Base-by-base conservation (phyloP, 2,329 filamentous ascomycete genomes). In the Neopestalotiopsis sp. region DNA sequence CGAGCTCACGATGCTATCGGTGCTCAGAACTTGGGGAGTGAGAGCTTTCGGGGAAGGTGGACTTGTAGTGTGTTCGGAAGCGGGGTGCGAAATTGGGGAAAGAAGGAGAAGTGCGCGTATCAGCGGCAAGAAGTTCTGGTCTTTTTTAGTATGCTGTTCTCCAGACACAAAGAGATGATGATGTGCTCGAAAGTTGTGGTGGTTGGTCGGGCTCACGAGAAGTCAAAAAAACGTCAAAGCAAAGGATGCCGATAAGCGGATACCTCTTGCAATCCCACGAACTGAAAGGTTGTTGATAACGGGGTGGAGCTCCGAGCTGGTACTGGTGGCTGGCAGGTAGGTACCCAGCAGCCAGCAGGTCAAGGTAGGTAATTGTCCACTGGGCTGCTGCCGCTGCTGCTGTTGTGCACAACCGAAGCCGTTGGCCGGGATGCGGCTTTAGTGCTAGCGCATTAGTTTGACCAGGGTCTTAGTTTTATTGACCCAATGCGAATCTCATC, bases 21-120 rank as follows among this genome's bases (percentile, higher is more conserved):
- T 28, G 42, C 40, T 13, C 20, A 28, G 24, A 65, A 24, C 38
- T 45, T 38, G 34, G 34, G 10, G 34, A 38, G n/a, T 28, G 30
- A 42, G 60, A 17, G 17, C 60, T 63, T 65, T 65, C 24, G n/a
- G 62, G 42, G 42, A 65, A 45, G 38, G n/a, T 38, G 34, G 34
- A 38, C 34, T 38, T 30, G 20, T 4, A 65, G n/a, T n/a, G 13
- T n/a, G 12, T 12, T 49, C 52, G 42, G 14, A 28, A 58, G 45
- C 61, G 61, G 61, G 61, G 61, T 49, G 40, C 61, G 59, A 62
- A 62, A 9, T 64, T 45, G 61, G 61, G 42, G 40, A 49, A 64
- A 12, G 28, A 20, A 38, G n/a, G 40, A 30, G 42, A 40, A 12
- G 32, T n/a, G 30, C 24, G 30, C 57, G 57, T 59, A 30, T 59